Conservation (phyloP, 129 eudicot genomes). For the Arctium lappa region DNA sequence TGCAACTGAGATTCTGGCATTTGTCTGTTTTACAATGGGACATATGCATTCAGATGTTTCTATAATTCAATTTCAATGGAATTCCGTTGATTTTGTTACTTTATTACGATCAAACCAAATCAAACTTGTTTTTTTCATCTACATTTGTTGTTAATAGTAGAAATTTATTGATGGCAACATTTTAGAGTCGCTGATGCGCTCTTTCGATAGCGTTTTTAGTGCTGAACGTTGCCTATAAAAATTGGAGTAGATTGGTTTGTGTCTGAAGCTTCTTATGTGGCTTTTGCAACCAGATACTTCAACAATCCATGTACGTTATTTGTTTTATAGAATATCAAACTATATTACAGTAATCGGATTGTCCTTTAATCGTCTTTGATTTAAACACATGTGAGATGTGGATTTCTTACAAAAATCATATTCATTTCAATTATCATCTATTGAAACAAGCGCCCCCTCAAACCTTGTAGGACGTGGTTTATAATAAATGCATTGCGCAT, state of each 20-base stretch:
- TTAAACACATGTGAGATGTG: no score
- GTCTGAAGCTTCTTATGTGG: neutral
- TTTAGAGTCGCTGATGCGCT: constrained; percentile 36
- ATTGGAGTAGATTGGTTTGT: constrained; percentile 15
- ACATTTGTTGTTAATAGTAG: neutral
- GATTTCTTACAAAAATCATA: no score
- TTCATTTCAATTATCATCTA: no score
- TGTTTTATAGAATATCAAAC: no score
- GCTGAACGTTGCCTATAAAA: constrained; percentile 32
- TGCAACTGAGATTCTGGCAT: constrained; percentile 60
- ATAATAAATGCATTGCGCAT: no score
- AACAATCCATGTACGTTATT: neutral
- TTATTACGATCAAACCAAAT: neutral
- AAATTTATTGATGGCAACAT: no score
- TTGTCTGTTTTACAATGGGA: constrained; percentile 6
- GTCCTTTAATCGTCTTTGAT: no score
- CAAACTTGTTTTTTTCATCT: neutral
- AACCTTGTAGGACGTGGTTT: no score
- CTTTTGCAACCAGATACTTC: constrained; percentile 1
- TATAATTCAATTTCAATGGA: constrained; percentile 6
- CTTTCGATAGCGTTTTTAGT: constrained; percentile 17
- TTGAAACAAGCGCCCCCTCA: no score
- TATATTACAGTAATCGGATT: no score
- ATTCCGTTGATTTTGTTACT: no score
- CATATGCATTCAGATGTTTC: constrained; percentile 61